These are phyloP conservation scores for Nicotiana noctiflora DNA, from an alignment of 257 asterid species.

Conservation along the genomic window DNA sequence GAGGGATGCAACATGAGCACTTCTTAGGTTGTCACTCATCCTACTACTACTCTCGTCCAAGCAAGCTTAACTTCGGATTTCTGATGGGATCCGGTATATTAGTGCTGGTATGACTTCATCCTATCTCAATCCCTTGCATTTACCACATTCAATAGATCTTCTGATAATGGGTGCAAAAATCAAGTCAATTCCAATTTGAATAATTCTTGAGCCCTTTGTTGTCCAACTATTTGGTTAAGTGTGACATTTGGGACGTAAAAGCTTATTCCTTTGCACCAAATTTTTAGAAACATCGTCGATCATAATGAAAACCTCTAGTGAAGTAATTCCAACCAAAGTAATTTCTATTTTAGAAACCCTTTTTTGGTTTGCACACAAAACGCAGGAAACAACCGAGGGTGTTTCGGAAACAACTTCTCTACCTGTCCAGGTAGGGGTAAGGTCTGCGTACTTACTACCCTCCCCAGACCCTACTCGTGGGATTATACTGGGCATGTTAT, in stretches of 20 bases:
- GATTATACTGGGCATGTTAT: too few relatives aligned
- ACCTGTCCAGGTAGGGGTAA: too few relatives aligned
- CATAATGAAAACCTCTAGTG: background rate
- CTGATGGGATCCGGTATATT: too few relatives aligned
- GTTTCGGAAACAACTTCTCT: too few relatives aligned
- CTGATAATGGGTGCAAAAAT: background rate
- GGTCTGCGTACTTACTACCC: too few relatives aligned
- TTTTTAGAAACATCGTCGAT: background rate
- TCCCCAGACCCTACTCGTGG: too few relatives aligned
- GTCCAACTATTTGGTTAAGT: background rate
- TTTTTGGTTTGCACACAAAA: background rate
- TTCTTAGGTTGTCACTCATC: too few relatives aligned
- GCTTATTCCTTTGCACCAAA: background rate
- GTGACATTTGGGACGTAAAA: background rate
- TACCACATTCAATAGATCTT: background rate
- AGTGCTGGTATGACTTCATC: background rate
- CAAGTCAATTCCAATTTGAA: background rate
- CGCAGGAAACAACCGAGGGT: background rate
- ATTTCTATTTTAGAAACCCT: slow-evolving; percentile 1
- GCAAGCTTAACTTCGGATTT: too few relatives aligned
- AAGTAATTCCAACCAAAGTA: background rate
- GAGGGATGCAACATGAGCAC: too few relatives aligned
- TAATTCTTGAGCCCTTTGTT: background rate
- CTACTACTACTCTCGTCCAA: too few relatives aligned
- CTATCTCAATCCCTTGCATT: background rate